Conservation (phyloP, 2,329 filamentous ascomycete species). For the Pseudonectria buxi region DNA sequence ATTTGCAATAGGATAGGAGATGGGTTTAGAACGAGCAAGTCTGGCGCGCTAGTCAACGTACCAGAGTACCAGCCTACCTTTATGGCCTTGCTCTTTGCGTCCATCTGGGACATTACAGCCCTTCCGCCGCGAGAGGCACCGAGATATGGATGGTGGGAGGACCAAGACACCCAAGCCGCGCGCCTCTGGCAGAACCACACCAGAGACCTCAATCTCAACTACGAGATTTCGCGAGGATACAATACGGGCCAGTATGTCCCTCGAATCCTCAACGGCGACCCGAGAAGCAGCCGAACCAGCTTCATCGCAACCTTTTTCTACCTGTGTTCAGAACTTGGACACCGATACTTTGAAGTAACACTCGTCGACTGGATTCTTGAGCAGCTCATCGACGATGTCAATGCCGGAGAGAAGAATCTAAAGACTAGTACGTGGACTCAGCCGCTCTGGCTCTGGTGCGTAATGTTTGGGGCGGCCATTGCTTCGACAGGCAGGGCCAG, state of each 20-base stretch:
- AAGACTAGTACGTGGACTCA: constrained; percentile 35
- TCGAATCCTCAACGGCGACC: constrained; percentile 28
- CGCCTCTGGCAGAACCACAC: constrained; percentile 31
- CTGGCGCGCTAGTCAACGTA: constrained; percentile 33
- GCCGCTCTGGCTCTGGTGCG: constrained; percentile 40
- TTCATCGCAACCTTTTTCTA: constrained; percentile 43
- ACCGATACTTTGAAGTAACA: constrained; percentile 35
- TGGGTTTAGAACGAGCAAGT: constrained; percentile 32
- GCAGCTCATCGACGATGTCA: constrained; percentile 38
- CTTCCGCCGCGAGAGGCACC: constrained; percentile 29
- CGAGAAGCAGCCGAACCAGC: constrained; percentile 35
- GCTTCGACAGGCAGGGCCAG: constrained; percentile 31
- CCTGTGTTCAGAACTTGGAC: constrained; percentile 37
- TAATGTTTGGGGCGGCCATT: constrained; percentile 38
- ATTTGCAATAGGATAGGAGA: constrained; percentile 30
- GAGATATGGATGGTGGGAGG: constrained; percentile 32
- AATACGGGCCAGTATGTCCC: constrained; percentile 27
- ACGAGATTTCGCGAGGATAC: constrained; percentile 30
- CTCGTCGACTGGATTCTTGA: constrained; percentile 40
- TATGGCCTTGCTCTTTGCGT: constrained; percentile 38
- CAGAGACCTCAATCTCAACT: constrained; percentile 29
- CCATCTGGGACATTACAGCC: constrained; percentile 33
- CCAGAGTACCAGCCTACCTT: constrained; percentile 38
- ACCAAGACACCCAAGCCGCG: constrained; percentile 28
- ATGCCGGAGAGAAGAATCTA: constrained; percentile 33